phyloP scores from a whole-genome alignment of 2,329 filamentous ascomycete genomes.

The Calonectria henricotiae region DNA sequence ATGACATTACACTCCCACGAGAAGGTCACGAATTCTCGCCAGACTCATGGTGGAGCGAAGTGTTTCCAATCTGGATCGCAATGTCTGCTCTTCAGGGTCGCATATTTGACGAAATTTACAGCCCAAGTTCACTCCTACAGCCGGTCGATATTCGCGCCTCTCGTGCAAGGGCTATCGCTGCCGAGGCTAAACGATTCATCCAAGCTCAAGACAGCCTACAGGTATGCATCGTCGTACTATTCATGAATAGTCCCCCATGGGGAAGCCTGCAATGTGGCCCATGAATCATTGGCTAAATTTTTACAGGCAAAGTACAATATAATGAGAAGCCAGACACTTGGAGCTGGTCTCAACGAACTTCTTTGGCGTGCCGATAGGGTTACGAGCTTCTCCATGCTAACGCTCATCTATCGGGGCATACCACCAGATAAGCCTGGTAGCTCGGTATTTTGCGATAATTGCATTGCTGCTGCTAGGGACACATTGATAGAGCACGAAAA shows the following conservation, averaged over 20 bases:
- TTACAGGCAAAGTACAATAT: constrained; percentile 16
- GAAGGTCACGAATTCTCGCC: not conserved
- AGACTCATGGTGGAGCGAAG: constrained; percentile 1
- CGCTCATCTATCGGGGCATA: constrained; percentile 51
- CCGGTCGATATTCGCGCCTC: constrained; percentile 41
- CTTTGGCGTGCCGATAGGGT: constrained; percentile 42
- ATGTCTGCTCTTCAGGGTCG: constrained; percentile 46
- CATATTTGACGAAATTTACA: constrained; percentile 53
- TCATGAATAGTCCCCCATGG: too few relatives aligned
- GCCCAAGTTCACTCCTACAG: constrained; percentile 47
- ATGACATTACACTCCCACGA: constrained; percentile 48
- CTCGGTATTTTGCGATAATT: constrained; percentile 47
- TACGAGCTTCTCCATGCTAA: constrained; percentile 46
- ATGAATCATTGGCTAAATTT: not conserved
- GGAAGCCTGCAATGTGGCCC: not conserved
- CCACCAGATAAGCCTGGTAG: constrained; percentile 33
- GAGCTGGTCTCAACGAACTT: constrained; percentile 39
- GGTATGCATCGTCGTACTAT: not conserved
- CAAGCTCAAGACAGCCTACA: constrained; percentile 16
- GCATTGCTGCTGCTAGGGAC: constrained; percentile 46
- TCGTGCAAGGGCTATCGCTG: constrained; percentile 41
- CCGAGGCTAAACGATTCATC: constrained; percentile 34
- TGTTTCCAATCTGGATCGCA: constrained; percentile 27
- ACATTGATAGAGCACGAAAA: constrained; percentile 40
- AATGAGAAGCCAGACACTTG: constrained; percentile 21